Percentiles rank a stretch among this genome's conserved stretches.
Evolutionary conservation across 805 yeast species (phyloP).

Genomic region (Hanseniaspora valbyensis): DNA sequence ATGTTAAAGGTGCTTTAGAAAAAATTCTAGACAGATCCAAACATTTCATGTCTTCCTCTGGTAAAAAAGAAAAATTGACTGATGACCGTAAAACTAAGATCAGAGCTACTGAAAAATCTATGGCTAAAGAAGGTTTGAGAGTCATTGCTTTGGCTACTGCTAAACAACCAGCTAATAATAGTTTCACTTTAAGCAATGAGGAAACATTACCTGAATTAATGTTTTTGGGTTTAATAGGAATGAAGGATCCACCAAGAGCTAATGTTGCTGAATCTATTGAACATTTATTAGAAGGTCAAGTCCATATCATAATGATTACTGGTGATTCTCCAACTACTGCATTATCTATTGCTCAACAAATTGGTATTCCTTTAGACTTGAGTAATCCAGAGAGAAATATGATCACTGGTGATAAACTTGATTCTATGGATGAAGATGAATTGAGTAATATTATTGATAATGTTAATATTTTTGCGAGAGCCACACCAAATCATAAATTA

Average conservation of each 20-base stretch:
- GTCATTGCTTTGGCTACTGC: constrained; percentile 68
- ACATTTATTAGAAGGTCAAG: constrained; percentile 78
- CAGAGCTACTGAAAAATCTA: constrained; percentile 43
- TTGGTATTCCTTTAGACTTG: constrained; percentile 66
- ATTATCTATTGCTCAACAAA: constrained; percentile 68
- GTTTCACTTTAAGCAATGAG: constrained; percentile 21
- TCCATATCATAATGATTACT: constrained; percentile 95
- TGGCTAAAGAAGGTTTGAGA: constrained; percentile 79
- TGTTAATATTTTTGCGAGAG: constrained; percentile 86
- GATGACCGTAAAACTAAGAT: constrained; percentile 40
- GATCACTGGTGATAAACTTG: constrained; percentile 75
- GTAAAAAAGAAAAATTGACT: constrained; percentile 49
- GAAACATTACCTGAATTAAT: constrained; percentile 47
- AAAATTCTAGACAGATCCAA: constrained; percentile 51
- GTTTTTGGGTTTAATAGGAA: constrained; percentile 81
- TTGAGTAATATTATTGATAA: constrained; percentile 65
- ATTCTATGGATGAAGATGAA: constrained; percentile 57
- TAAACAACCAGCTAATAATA: constrained; percentile 24
- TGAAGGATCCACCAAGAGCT: constrained; percentile 97
- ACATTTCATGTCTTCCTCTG: constrained; percentile 47
- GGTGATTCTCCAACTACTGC: constrained; percentile 90
- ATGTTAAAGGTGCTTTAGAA: constrained; percentile 87
- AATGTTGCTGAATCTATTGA: constrained; percentile 68
- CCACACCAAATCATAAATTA: constrained; percentile 89
- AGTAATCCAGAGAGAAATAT: constrained; percentile 51